These are phyloP conservation scores for Calonectria hawksworthii DNA, from an alignment of 2,329 filamentous ascomycete genomes.

Conservation along the genomic window DNA sequence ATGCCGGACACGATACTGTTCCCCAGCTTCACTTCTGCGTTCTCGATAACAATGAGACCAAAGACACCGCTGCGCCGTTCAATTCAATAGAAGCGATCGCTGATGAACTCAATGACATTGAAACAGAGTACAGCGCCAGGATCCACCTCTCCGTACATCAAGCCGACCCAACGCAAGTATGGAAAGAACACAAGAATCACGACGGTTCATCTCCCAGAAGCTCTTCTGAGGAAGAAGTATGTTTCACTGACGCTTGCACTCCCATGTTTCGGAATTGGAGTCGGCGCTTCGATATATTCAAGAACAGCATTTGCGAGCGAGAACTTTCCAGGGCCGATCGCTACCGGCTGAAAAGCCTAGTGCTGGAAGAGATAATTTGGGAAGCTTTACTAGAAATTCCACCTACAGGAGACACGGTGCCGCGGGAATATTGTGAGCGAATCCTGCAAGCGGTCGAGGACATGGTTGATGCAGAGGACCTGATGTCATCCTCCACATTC, in stretches of 20 bases:
- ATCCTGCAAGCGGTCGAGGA: not conserved
- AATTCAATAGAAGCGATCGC: not conserved
- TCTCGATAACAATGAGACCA: not conserved
- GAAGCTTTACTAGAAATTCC: not conserved
- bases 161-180: too few relatives aligned
- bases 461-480: not conserved
- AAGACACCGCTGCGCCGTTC: too few relatives aligned
- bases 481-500: not conserved
- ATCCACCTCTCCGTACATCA: not conserved
- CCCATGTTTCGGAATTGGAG: not conserved
- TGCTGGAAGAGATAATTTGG: not conserved
- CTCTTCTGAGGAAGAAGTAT: not conserved
- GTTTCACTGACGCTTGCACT: not conserved
- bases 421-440: not conserved
- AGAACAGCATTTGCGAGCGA: not conserved
- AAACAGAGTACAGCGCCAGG: not conserved
- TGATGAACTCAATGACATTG: not conserved
- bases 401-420: not conserved
- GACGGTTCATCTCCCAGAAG: too few relatives aligned
- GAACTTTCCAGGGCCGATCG: not conserved
- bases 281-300: not conserved
- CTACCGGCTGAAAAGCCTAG: not conserved
- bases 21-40: not conserved
- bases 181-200: too few relatives aligned
- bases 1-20: not conserved